Evolutionary conservation across 805 yeast species (phyloP).

Genomic region (Candida suzukii): DNA sequence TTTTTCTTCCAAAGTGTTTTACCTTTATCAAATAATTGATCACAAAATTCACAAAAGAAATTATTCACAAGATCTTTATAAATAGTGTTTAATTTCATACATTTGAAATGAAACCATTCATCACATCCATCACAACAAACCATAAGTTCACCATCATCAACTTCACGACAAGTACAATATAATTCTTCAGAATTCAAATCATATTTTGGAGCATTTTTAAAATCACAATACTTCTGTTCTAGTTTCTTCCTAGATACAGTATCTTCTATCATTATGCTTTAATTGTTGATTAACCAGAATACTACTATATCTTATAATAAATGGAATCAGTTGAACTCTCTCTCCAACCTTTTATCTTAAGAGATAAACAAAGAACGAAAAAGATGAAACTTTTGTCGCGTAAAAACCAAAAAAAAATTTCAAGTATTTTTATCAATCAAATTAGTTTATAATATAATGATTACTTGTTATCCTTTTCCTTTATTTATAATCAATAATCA

Average conservation of each 20-base stretch:
- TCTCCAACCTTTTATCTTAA: no score
- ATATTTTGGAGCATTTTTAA: slow-evolving; percentile 28
- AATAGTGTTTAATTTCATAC: slow-evolving; percentile 52
- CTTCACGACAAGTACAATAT: slow-evolving; percentile 70
- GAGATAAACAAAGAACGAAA: no score
- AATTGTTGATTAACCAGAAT: no score
- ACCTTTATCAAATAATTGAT: slow-evolving; percentile 37
- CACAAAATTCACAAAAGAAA: slow-evolving; percentile 72
- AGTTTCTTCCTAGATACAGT: slow-evolving; percentile 10
- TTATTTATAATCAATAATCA: no score
- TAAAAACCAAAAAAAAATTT: no score
- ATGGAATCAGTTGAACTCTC: no score
- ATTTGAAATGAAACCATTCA: slow-evolving; percentile 87
- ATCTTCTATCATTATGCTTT: no score
- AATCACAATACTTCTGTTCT: slow-evolving; percentile 22
- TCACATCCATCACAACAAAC: slow-evolving; percentile 94
- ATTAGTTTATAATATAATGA: no score
- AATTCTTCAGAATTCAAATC: slow-evolving; percentile 52
- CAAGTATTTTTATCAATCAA: no score
- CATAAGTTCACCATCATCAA: slow-evolving; percentile 80
- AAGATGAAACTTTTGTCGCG: no score
- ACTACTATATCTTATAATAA: no score
- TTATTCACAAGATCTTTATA: slow-evolving; percentile 51
- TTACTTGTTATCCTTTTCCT: no score
- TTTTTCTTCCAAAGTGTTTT: slow-evolving; percentile 66